Evolutionary conservation across 352 stramenopile genomes (phyloP), one percentile per base, ranked within the genome.

Genomic region (Blastocystis sp.): DNA sequence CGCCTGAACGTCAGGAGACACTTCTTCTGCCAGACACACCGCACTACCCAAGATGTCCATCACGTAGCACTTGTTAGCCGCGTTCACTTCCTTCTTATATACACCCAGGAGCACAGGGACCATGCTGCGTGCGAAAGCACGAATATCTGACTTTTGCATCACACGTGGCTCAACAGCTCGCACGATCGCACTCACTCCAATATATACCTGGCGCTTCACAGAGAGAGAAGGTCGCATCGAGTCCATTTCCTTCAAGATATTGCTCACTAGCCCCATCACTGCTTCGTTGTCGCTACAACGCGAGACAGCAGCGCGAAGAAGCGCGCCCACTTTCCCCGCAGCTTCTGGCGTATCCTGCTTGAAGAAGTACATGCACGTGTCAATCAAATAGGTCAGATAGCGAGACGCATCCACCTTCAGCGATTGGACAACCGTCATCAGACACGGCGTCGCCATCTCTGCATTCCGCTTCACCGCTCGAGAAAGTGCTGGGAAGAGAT

Each of bases 381-480:
- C 73, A 8, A 84, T 34, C 50, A 84, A 55, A 43, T 41, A 84
- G 11, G 47, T 34, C n/a, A 84, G 73, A 45, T 84, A 84, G 29
- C 73, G 43, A 4, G n/a, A 54, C 29, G 20, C 26, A 64, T 84
- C 73, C 47, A 84, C 73, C 26, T 13, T 43, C 50, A 84, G 34
- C 50, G 50, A 66, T 11, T 3, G 29, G 1, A 64, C n/a, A 7
- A 26, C 73, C 7, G 13, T 26, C 20, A 84, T 11, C 7, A 84
- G 34, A 43, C 73, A 84, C 20, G 73, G 73, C 1, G 62, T 61
- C 11, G 15, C 73, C 50, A 84, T 68, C 7, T 88, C 77, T 1
- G 77, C 45, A 29, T 88, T 88, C 18, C 77, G 62, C 55, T 88
- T 88, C 43, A 88, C 62, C 20, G 26, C 56, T 20, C 77, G 62